Base-by-base conservation (phyloP, 1,284 basidiomycete genomes). In the Leccinum angustisporum region DNA sequence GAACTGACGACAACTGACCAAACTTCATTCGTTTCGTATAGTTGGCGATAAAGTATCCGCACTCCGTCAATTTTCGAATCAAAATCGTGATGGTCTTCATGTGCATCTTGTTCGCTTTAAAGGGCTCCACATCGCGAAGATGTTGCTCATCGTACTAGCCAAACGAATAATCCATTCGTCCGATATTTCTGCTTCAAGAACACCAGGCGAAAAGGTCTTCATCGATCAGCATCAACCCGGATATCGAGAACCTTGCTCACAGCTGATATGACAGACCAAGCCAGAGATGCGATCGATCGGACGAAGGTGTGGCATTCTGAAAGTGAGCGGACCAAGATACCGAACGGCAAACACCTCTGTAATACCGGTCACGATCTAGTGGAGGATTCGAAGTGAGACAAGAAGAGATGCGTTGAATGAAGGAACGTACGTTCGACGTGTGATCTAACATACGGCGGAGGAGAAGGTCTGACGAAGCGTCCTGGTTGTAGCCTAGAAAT, bases 361-460 rank as follows among this genome's bases (percentile, higher is more conserved):
- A 27, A 27, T 27, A 27, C 27, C 27, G 27, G 27, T 27, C 27
- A 27, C 27, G 27, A 27, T 27, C 27, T 27, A 27, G 27, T 27
- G 27, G 27, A 27, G 27, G 14, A 11, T 36, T 33, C 65, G 8
- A 61, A 54, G 46, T 69, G 68, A 62, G 62, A 59, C 31, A 52
- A 60, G n/a, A n/a, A 25, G 54, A 54, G 11, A 54, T 18, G 57
- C 61, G 61, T 21, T 16, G 43, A 65, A 55, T 30, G 60, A 54
- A 54, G 53, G 34, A 16, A 81, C 88, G 72, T 73, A 91, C 91
- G 70, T 66, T 91, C 82, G 63, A 98, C 87, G 68, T 95, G 85
- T 1, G 97, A 97, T 66, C 97, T 86, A 48, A 99, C 95, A 73
- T 92, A 99, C 96, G 70, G 98, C 95, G 31, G 84, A 75, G 38